These are phyloP conservation scores for Tricholoma flavovirens DNA, from an alignment of 768 basidiomycete genomes.

Conservation along the genomic window DNA sequence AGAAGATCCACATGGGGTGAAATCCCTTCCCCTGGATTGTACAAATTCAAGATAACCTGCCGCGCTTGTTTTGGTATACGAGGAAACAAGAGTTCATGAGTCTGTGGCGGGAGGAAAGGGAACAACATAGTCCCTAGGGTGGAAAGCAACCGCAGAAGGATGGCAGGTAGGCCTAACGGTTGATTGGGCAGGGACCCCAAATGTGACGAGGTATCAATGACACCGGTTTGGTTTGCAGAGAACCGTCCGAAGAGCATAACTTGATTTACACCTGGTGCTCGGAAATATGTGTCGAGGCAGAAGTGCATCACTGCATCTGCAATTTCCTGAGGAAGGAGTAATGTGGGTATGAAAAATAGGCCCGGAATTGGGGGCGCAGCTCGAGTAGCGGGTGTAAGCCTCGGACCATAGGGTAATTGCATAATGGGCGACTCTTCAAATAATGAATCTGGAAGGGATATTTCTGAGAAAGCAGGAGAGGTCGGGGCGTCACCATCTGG, in stretches of 20 bases:
- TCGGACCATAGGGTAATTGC: neutral
- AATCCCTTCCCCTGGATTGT: conserved; percentile 87
- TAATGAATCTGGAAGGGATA: conserved; percentile 36
- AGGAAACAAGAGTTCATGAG: conserved; percentile 60
- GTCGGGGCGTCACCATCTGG: neutral
- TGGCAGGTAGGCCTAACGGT: conserved; percentile 46
- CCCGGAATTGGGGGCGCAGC: conserved; percentile 56
- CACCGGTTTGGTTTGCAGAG: conserved; percentile 9
- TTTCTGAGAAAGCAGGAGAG: conserved; percentile 8
- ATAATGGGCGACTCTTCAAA: conserved; percentile 35
- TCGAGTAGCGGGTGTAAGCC: conserved; percentile 23
- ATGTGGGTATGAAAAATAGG: conserved; percentile 51
- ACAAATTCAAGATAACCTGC: conserved; percentile 89
- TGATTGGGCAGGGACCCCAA: neutral
- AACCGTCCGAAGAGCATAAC: conserved; percentile 79
- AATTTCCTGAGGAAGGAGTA: conserved; percentile 45
- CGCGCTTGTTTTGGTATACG: conserved; percentile 42
- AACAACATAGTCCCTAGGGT: conserved; percentile 42
- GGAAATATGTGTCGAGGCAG: conserved; percentile 57
- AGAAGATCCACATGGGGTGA: conserved; percentile 83
- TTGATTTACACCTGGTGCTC: conserved; percentile 53
- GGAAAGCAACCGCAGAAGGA: conserved; percentile 49
- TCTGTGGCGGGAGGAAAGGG: conserved; percentile 42
- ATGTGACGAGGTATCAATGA: neutral
- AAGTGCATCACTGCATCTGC: conserved; percentile 42